Base-by-base conservation (phyloP, 2,329 filamentous ascomycete genomes). In the Ophiognomonia clavigignenti-juglandacearum region DNA sequence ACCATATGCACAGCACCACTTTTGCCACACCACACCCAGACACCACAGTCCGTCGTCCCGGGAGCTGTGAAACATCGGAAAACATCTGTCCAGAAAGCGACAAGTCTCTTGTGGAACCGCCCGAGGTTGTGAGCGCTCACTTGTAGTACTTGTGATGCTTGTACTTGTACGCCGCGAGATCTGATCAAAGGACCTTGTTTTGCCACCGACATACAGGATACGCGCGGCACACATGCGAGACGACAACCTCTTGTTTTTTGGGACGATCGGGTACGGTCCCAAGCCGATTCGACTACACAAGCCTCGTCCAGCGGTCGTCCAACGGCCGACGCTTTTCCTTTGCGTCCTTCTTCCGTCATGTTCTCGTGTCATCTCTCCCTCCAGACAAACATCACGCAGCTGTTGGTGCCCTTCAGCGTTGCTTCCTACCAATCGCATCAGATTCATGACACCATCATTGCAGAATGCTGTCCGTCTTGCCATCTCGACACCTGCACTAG, bases 311-410 rank as follows among this genome's bases (percentile, higher is more conserved):
- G 32, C 23, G 29, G 31, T 41, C 19, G 16, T 34, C 41, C 40
- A 26, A 32, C 36, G 37, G 39, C 40, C 37, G 40, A 41, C 26
- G 23, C 40, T 27, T 44, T 19, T n/a, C 24, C 34, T 26, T 22
- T 24, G 16, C 27, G 35, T 35, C 13, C 27, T 29, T 22, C 20
- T 32, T 18, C 35, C 14, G 19, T 36, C 14, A 44, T 34, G 22
- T 38, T 24, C n/a, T 38, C 20, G 16, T 31, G 35, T 38, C 34
- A 38, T 18, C 20, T 32, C 49, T n/a, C n/a, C n/a, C n/a, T n/a
- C 38, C 37, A 50, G 48, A 50, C 48, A 50, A 35, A 47, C 39
- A 46, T 39, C 41, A 36, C 32, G 42, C 38, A 42, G 39, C 24
- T 29, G 36, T 22, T 27, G 36, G 26, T 38, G 31, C 45, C 37